phyloP scores from a whole-genome alignment of 2,329 filamentous ascomycete genomes.

The Aspergillus niger region DNA sequence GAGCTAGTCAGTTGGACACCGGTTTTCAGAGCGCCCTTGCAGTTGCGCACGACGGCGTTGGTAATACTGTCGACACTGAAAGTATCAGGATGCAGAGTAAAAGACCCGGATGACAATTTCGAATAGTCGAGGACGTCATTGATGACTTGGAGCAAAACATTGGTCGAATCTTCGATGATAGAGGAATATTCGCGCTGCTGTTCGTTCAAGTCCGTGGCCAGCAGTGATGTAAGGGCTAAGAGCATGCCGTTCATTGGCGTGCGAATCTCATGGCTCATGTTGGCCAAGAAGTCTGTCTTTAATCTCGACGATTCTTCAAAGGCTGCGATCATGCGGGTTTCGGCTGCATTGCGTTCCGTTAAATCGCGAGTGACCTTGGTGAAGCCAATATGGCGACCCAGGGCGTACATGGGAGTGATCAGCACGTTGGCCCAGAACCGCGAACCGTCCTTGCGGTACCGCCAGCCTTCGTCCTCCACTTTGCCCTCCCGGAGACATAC shows the following conservation, averaged over 20 bases:
- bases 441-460: conserved; percentile 59
- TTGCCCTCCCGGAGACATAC: conserved; percentile 58
- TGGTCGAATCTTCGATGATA: conserved; percentile 62
- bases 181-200: conserved; percentile 59
- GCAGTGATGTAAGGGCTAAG: conserved; percentile 59
- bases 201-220: conserved; percentile 55
- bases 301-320: conserved; percentile 65
- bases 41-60: conserved; percentile 54
- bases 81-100: conserved; percentile 58
- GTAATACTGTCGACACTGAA: conserved; percentile 51
- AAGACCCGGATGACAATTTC: conserved; percentile 62
- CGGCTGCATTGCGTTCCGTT: conserved; percentile 58
- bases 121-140: conserved; percentile 70
- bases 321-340: conserved; percentile 57
- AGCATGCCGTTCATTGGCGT: conserved; percentile 67
- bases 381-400: conserved; percentile 57
- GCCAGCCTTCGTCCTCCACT: conserved; percentile 63
- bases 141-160: conserved; percentile 62
- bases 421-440: conserved; percentile 64
- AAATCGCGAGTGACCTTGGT: conserved; percentile 62
- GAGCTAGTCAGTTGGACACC: conserved; percentile 50
- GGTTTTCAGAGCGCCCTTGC: conserved; percentile 50
- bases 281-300: conserved; percentile 63
- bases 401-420: conserved; percentile 59
- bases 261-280: conserved; percentile 66